Evolutionary conservation across 495 filamentous ascomycete genomes (phyloP).

Genomic region (Filosporella fistucella): DNA sequence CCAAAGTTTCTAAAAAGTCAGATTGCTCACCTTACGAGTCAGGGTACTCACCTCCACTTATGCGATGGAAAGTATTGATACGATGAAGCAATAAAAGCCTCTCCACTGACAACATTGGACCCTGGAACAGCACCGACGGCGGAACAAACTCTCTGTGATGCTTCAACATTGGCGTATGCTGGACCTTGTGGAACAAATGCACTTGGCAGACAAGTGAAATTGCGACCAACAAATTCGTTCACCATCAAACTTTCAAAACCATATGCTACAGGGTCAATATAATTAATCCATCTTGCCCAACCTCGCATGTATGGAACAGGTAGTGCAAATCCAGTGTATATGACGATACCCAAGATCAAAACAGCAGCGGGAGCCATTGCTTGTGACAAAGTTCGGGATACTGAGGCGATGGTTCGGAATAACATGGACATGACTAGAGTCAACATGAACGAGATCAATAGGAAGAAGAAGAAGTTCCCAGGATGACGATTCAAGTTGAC

Average conservation of each 20-base stretch:
- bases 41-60: conserved; percentile 51
- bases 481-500: conserved; percentile 76
- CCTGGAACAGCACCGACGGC: conserved; percentile 14
- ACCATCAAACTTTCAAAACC: conserved; percentile 83
- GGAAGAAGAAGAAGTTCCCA: conserved; percentile 74
- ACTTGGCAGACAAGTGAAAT: conserved; percentile 1
- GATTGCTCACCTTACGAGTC: not conserved
- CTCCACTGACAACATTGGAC: conserved; percentile 1
- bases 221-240: conserved; percentile 51
- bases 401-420: conserved; percentile 76
- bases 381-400: conserved; percentile 74
- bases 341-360: conserved; percentile 73
- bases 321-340: conserved; percentile 87
- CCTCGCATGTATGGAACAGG: conserved; percentile 62
- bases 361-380: conserved; percentile 79
- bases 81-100: conserved; percentile 38
- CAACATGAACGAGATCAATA: conserved; percentile 62
- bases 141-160: conserved; percentile 2
- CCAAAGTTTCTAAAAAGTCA: conserved; percentile 52
- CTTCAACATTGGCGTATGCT: conserved; percentile 6
- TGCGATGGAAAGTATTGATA: conserved; percentile 57
- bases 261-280: conserved; percentile 81
- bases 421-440: conserved; percentile 71
- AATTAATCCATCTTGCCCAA: conserved; percentile 86
- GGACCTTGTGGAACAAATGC: conserved; percentile 10